These are phyloP conservation scores for Camelina sativa DNA, from an alignment of 345 rosid genomes.

Conservation along the genomic window DNA sequence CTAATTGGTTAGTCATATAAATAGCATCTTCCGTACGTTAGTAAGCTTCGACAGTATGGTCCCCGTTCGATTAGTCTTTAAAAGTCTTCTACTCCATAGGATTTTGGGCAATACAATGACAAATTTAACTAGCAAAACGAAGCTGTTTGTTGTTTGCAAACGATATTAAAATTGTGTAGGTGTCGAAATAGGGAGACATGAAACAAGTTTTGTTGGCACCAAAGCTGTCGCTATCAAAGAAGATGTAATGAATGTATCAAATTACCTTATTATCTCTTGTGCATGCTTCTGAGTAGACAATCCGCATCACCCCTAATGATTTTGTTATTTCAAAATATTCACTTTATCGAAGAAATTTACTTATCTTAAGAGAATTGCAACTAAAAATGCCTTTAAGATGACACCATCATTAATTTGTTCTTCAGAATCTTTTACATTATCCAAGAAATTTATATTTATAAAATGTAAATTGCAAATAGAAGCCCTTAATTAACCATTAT, in stretches of 20 bases:
- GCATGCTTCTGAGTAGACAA: conserved; percentile 36
- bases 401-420: conserved; percentile 38
- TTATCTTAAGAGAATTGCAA: conserved; percentile 28
- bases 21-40: conserved; percentile 49
- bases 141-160: conserved; percentile 23
- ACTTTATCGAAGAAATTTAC: conserved; percentile 34
- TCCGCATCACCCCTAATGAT: conserved; percentile 36
- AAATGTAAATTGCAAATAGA: conserved; percentile 14
- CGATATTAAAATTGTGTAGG: conserved; percentile 31
- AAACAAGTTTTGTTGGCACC: conserved; percentile 13
- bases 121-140: conserved; percentile 30
- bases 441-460: conserved; percentile 1
- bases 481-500: conserved; percentile 31
- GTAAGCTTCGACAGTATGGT: conserved; percentile 29
- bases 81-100: conserved; percentile 6
- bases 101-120: conserved; percentile 35
- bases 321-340: conserved; percentile 29
- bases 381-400: conserved; percentile 43
- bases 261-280: conserved; percentile 16
- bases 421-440: conserved; percentile 11
- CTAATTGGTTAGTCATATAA: conserved; percentile 42
- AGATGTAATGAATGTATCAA: conserved; percentile 31
- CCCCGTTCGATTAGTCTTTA: conserved; percentile 28
- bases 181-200: conserved; percentile 34
- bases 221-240: conserved; percentile 42